Conservation (phyloP, 805 yeast species). For the Candida awuae region DNA sequence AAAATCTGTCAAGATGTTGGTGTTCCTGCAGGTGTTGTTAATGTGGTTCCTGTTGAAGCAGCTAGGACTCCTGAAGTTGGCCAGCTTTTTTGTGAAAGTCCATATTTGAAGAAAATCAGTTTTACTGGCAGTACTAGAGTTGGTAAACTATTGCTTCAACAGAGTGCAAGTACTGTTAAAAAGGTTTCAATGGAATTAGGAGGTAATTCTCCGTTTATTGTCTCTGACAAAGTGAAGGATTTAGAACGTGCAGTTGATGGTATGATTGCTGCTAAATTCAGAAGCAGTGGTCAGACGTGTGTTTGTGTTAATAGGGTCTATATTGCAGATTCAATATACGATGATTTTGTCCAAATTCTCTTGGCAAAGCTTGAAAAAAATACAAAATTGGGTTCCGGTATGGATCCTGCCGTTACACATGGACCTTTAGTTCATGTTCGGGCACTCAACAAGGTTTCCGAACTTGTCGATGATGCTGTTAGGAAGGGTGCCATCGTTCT, state of each 20-base stretch:
- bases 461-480: no score
- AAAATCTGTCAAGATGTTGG: conserved; percentile 57
- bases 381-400: no score
- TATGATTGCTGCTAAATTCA: conserved; percentile 54
- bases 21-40: conserved; percentile 61
- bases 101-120: conserved; percentile 53
- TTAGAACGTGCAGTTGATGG: conserved; percentile 56
- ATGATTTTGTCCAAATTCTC: no score
- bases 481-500: no score
- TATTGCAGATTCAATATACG: no score
- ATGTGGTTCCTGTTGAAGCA: conserved; percentile 46
- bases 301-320: no score
- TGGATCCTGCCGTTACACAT: no score
- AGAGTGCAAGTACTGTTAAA: conserved; percentile 53
- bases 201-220: conserved; percentile 74
- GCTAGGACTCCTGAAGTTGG: conserved; percentile 48
- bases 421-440: no score
- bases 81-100: conserved; percentile 44
- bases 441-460: no score
- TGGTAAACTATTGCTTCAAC: conserved; percentile 58
- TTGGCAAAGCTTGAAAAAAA: no score
- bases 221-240: conserved; percentile 59
- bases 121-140: conserved; percentile 74
- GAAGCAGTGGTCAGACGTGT: conserved; percentile 75
- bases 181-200: conserved; percentile 69